A percentile compares a stretch with the other conserved stretches of the same genome.
phyloP scores from a whole-genome alignment of 2,329 filamentous ascomycete species.

The Xenoacremonium recifei region DNA sequence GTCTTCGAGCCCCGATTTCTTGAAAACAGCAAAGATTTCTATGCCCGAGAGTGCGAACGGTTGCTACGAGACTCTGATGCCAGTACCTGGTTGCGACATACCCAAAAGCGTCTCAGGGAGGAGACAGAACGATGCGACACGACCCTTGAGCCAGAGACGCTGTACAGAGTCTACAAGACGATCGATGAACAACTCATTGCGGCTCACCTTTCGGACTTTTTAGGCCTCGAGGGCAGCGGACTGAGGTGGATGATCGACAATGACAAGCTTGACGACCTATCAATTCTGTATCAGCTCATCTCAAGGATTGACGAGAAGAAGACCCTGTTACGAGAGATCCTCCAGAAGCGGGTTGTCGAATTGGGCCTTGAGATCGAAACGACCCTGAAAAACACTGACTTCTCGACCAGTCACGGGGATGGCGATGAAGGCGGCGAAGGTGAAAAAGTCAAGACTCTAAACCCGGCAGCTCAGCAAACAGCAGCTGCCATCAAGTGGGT shows the following conservation, averaged over 20 bases:
- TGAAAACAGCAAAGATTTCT: constrained; percentile 68
- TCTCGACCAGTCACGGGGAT: constrained; percentile 41
- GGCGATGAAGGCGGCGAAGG: constrained; percentile 46
- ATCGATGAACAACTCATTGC: constrained; percentile 80
- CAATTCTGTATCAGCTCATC: constrained; percentile 79
- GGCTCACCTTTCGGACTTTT: constrained; percentile 74
- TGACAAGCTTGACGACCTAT: constrained; percentile 74
- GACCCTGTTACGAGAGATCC: constrained; percentile 62
- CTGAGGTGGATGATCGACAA: constrained; percentile 90
- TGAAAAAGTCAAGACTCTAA: constrained; percentile 34
- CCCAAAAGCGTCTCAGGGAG: constrained; percentile 71
- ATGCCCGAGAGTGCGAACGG: constrained; percentile 69
- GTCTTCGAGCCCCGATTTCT: constrained; percentile 81
- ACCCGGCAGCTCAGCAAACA: constrained; percentile 72
- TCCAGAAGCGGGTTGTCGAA: constrained; percentile 75
- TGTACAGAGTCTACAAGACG: constrained; percentile 70
- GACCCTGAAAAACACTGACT: constrained; percentile 54
- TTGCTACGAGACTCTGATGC: constrained; percentile 78
- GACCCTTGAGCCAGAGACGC: constrained; percentile 71
- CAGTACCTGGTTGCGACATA: constrained; percentile 75
- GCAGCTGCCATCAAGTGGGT: constrained; percentile 92
- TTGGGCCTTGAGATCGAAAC: constrained; percentile 83
- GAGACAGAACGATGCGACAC: constrained; percentile 81
- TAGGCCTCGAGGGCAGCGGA: constrained; percentile 81
- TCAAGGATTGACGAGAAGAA: constrained; percentile 75